These are phyloP conservation scores for Tuber brumale DNA, from an alignment of 495 filamentous ascomycete species.

Conservation along the genomic window DNA sequence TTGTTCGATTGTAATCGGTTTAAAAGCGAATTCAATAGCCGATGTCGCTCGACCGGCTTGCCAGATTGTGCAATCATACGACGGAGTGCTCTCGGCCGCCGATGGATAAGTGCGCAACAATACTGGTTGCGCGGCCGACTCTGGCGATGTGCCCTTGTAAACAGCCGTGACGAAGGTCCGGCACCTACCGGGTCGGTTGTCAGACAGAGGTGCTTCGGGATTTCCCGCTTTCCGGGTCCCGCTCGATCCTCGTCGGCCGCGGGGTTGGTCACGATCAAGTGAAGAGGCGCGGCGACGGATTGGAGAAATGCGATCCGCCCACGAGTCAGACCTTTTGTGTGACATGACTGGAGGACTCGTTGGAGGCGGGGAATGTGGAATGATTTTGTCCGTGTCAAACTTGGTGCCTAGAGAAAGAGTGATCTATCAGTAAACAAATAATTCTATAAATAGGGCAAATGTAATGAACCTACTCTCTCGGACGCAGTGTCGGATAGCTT, in stretches of 20 bases:
- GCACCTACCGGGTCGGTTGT: conserved; percentile 73
- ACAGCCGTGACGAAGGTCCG: conserved; percentile 93
- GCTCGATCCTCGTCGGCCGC: conserved; percentile 13
- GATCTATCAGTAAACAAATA: conserved; percentile 13
- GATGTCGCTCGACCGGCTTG: conserved; percentile 91
- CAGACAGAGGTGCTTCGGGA: conserved; percentile 63
- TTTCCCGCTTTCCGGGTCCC: conserved; percentile 44
- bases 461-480: conserved; percentile 47
- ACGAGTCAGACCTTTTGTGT: conserved; percentile 21
- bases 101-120: conserved; percentile 91
- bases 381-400: conserved; percentile 22
- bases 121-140: conserved; percentile 50
- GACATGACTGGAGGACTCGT: neutral
- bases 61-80: conserved; percentile 90
- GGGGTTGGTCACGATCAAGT: conserved; percentile 9
- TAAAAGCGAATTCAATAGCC: conserved; percentile 87
- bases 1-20: conserved; percentile 88
- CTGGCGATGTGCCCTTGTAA: conserved; percentile 51
- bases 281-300: conserved; percentile 18
- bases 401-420: conserved; percentile 21
- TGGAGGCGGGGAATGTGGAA: conserved; percentile 37
- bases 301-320: conserved; percentile 16
- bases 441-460: neutral
- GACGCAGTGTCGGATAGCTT: conserved; percentile 86
- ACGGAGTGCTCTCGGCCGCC: conserved; percentile 76